Conservation (phyloP, 805 yeast species). For the Henningerozyma blattae region DNA sequence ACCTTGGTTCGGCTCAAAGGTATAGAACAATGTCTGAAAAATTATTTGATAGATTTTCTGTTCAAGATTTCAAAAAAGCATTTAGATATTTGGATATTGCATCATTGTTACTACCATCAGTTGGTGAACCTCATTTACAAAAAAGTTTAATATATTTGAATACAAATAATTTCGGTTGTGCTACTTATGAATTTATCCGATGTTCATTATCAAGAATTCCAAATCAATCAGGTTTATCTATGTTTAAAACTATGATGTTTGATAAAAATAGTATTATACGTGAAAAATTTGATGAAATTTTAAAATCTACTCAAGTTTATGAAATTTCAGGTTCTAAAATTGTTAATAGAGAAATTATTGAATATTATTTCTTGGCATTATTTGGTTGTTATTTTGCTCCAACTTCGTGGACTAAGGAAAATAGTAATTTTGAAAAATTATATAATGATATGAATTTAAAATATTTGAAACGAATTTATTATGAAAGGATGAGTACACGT, state of each 20-base stretch:
- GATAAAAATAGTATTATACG: conserved; percentile 24
- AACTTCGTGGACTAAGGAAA: conserved; percentile 10
- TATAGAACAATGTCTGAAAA: conserved; percentile 40
- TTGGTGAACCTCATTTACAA: conserved; percentile 42
- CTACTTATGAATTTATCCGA: conserved; percentile 28
- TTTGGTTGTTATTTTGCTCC: conserved; percentile 18
- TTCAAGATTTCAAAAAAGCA: conserved; percentile 33
- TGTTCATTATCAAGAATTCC: conserved; percentile 44
- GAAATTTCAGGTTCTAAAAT: conserved; percentile 15
- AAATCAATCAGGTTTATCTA: conserved; percentile 34
- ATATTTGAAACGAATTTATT: conserved; percentile 9
- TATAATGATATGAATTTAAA: conserved; percentile 8
- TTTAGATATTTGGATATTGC: conserved; percentile 40
- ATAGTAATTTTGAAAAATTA: conserved; percentile 1
- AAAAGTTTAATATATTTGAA: conserved; percentile 17
- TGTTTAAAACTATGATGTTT: conserved; percentile 29
- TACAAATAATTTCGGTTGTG: conserved; percentile 14
- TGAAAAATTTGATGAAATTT: conserved; percentile 12
- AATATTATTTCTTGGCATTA: conserved; percentile 19
- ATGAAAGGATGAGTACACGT: conserved; percentile 16
- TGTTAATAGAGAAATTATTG: conserved; percentile 23
- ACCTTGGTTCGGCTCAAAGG: conserved; percentile 47
- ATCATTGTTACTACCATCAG: conserved; percentile 47
- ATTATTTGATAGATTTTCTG: conserved; percentile 25
- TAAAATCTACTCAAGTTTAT: conserved; percentile 12